Conservation (phyloP, 106 monocot genomes). For the Phalaenopsis aphrodite region DNA sequence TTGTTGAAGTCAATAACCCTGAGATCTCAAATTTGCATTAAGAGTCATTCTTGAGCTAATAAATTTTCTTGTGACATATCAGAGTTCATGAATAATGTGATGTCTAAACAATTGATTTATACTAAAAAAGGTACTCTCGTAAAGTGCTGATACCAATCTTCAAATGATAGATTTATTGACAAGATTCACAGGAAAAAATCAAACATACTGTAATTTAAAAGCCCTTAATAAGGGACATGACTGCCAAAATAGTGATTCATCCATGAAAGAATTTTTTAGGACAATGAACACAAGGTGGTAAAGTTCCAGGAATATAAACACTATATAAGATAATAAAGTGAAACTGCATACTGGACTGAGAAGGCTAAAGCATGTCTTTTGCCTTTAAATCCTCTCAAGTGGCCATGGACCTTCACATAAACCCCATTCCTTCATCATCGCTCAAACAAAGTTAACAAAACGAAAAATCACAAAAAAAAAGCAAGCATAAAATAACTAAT, state of each 20-base stretch:
- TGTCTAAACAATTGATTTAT: neutral
- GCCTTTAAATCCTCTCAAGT: conserved; percentile 42
- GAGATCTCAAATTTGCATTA: too few relatives aligned
- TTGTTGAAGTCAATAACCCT: too few relatives aligned
- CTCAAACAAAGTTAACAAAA: conserved; percentile 7
- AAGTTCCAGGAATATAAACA: neutral
- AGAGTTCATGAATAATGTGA: neutral
- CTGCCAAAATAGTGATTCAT: neutral
- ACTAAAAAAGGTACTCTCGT: neutral
- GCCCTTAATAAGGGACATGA: neutral
- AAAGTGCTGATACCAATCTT: too few relatives aligned
- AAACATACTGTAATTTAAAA: neutral
- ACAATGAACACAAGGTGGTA: neutral
- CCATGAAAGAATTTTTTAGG: neutral
- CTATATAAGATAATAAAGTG: neutral
- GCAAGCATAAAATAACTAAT: neutral
- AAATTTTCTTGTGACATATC: too few relatives aligned
- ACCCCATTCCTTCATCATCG: conserved; percentile 38
- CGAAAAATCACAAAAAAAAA: neutral
- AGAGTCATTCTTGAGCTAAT: too few relatives aligned
- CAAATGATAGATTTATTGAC: neutral
- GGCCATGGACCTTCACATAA: conserved; percentile 41
- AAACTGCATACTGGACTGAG: conserved; percentile 32
- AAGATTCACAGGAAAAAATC: neutral
- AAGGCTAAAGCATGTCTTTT: conserved; percentile 38